Percentiles rank a stretch among this genome's conserved stretches.
phyloP scores from a whole-genome alignment of 306 rosid genomes.

The Cucumis melo region DNA sequence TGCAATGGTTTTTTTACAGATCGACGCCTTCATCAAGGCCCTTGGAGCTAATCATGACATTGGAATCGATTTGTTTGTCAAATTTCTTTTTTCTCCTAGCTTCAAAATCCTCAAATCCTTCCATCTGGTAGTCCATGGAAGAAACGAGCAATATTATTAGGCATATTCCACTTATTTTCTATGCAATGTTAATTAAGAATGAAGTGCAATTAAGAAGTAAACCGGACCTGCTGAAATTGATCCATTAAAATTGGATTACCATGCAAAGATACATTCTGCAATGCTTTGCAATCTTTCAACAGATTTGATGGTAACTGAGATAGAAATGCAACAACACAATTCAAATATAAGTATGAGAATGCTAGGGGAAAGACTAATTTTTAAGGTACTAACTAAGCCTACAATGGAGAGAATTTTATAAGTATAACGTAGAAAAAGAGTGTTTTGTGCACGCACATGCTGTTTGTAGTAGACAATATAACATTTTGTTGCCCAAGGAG shows the following conservation, averaged over 20 bases:
- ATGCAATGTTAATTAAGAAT: not conserved
- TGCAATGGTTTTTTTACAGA: constrained; percentile 22
- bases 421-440: not conserved
- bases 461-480: not conserved
- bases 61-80: constrained; percentile 87
- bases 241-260: constrained; percentile 90
- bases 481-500: not conserved
- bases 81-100: constrained; percentile 80
- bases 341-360: not conserved
- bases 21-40: constrained; percentile 97
- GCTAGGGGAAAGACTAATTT: not conserved
- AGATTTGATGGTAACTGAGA: constrained; percentile 55
- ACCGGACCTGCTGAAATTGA: constrained; percentile 74
- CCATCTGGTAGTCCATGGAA: constrained; percentile 40
- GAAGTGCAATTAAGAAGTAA: not conserved
- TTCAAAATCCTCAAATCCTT: constrained; percentile 92
- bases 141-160: constrained; percentile 2
- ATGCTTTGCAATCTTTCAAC: constrained; percentile 78
- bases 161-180: not conserved
- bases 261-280: constrained; percentile 81
- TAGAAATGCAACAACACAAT: not conserved
- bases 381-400: not conserved
- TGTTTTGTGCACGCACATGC: not conserved
- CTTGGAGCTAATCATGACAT: constrained; percentile 82
- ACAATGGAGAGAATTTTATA: not conserved